Percentiles rank a stretch among this genome's conserved stretches.
These are phyloP conservation scores for Kluyveromyces aestuarii DNA, from an alignment of 805 yeast species.

Conservation along the genomic window DNA sequence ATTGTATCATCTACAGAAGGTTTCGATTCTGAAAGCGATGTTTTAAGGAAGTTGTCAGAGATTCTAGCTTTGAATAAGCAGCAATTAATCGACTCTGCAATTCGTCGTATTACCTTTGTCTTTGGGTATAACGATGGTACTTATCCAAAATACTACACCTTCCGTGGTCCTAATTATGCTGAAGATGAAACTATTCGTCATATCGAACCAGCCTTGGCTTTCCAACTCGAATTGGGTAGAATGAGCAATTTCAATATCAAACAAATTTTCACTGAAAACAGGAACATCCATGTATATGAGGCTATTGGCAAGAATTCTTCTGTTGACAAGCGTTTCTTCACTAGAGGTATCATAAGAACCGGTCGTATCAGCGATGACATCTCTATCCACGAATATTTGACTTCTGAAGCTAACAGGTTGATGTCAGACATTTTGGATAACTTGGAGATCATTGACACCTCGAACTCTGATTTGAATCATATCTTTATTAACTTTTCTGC, in stretches of 20 bases:
- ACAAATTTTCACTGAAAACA: conserved; percentile 91
- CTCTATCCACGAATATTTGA: conserved; percentile 85
- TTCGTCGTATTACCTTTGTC: conserved; percentile 91
- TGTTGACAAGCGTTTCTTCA: conserved; percentile 90
- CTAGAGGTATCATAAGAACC: conserved; percentile 94
- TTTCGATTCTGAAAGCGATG: conserved; percentile 57
- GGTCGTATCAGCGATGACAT: conserved; percentile 91
- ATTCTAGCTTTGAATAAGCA: conserved; percentile 59
- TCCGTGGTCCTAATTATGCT: conserved; percentile 73
- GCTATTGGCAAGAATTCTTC: conserved; percentile 92
- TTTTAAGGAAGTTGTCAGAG: conserved; percentile 53
- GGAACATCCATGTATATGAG: conserved; percentile 95
- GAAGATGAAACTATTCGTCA: conserved; percentile 96
- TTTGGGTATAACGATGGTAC: conserved; percentile 76
- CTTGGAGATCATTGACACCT: conserved; percentile 85
- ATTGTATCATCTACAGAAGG: conserved; percentile 70
- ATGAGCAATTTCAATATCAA: conserved; percentile 90
- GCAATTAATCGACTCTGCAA: conserved; percentile 58
- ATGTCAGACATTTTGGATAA: conserved; percentile 95
- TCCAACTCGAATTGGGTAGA: conserved; percentile 91
- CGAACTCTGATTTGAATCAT: conserved; percentile 93
- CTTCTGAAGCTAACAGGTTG: conserved; percentile 91
- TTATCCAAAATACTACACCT: conserved; percentile 93
- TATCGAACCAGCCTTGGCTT: conserved; percentile 96
- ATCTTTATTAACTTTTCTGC: conserved; percentile 96